Percentiles rank a stretch among this genome's conserved stretches.
These are phyloP conservation scores for Tolypocladium album DNA, from an alignment of 2,329 filamentous ascomycete species.

Conservation along the genomic window DNA sequence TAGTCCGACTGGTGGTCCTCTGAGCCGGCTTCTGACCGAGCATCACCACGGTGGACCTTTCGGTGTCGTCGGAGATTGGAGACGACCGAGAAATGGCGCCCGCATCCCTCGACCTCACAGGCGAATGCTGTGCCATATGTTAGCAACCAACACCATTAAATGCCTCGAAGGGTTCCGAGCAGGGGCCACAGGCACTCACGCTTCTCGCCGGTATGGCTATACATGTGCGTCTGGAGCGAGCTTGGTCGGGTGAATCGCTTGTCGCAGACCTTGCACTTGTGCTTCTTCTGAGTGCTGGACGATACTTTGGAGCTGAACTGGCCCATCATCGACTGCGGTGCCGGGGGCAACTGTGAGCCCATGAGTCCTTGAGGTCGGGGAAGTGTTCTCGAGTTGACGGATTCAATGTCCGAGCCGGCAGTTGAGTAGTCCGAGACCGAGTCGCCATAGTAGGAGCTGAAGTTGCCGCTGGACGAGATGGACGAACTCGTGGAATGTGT, in stretches of 20 bases:
- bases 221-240: conserved; percentile 95
- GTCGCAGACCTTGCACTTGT: conserved; percentile 98
- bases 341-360: conserved; percentile 59
- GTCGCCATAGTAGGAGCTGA: conserved; percentile 73
- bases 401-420: conserved; percentile 75
- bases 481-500: conserved; percentile 80
- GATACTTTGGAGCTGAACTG: conserved; percentile 96
- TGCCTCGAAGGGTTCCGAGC: not conserved
- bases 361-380: conserved; percentile 61
- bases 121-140: conserved; percentile 59
- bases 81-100: conserved; percentile 92
- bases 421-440: conserved; percentile 93
- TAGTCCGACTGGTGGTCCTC: conserved; percentile 53
- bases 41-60: conserved; percentile 77
- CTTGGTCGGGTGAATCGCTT: conserved; percentile 94
- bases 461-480: conserved; percentile 74
- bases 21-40: conserved; percentile 50
- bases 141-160: not conserved
- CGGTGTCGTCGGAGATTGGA: conserved; percentile 90
- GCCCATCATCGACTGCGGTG: conserved; percentile 95
- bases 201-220: conserved; percentile 96
- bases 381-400: conserved; percentile 68
- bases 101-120: conserved; percentile 90
- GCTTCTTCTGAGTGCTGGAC: conserved; percentile 95
- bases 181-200: conserved; percentile 52